Evolutionary conservation across 1,284 basidiomycete genomes (phyloP).

Genomic region (Sporisorium sorghi): DNA sequence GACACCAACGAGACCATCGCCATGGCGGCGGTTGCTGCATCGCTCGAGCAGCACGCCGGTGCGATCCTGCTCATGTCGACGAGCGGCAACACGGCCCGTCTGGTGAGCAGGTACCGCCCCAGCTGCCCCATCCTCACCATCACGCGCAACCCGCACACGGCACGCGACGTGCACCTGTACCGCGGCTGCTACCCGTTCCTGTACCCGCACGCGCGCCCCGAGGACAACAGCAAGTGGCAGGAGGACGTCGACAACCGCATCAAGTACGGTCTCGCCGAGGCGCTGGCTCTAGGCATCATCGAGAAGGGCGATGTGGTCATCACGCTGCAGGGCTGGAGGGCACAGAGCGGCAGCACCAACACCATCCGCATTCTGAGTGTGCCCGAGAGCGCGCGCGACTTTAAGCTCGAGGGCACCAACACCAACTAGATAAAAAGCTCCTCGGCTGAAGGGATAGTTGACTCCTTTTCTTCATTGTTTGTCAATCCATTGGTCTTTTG

Average conservation of each 20-base stretch:
- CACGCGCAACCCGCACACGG: conserved; percentile 93
- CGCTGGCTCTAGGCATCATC: conserved; percentile 88
- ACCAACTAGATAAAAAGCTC: not conserved
- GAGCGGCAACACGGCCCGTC: conserved; percentile 88
- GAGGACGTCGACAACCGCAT: conserved; percentile 80
- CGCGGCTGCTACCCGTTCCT: conserved; percentile 97
- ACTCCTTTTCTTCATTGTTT: conserved; percentile 17
- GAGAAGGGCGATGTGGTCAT: conserved; percentile 89
- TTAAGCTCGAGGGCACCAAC: conserved; percentile 64
- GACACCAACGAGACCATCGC: conserved; percentile 68
- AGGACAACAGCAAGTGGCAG: conserved; percentile 90
- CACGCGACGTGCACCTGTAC: conserved; percentile 95
- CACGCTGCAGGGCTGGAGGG: conserved; percentile 98
- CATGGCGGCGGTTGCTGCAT: conserved; percentile 67
- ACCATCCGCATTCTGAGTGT: conserved; percentile 66
- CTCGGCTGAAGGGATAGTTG: not conserved
- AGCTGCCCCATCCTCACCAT: conserved; percentile 89
- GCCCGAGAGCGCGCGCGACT: conserved; percentile 62
- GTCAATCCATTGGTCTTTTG: conserved; percentile 16
- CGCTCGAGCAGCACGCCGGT: conserved; percentile 68
- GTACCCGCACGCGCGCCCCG: conserved; percentile 91
- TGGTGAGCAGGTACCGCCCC: conserved; percentile 97
- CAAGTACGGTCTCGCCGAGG: conserved; percentile 84
- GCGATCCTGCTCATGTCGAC: conserved; percentile 94
- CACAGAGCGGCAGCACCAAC: conserved; percentile 87